Evolutionary conservation across 2,329 filamentous ascomycete species (phyloP).

Genomic region (Colletotrichum sp.): DNA sequence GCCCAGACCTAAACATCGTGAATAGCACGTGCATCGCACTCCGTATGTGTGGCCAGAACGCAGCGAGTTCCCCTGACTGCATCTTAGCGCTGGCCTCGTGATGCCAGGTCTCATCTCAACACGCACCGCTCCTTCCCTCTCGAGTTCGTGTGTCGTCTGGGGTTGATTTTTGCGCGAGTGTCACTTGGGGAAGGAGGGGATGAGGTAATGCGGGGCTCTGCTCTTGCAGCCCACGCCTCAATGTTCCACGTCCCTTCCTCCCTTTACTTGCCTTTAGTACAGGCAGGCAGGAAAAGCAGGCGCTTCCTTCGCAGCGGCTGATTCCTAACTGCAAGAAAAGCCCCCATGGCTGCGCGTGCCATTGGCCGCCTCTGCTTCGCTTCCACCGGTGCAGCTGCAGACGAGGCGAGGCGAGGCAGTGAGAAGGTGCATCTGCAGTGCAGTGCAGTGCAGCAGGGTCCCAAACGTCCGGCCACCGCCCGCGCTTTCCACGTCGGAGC

Average conservation of each 20-base stretch:
- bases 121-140: slow-evolving; percentile 11
- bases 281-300: neutral
- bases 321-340: neutral
- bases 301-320: neutral
- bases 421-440: neutral
- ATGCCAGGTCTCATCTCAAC: neutral
- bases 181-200: slow-evolving; percentile 12
- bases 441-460: neutral
- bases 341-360: neutral
- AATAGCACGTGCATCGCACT: neutral
- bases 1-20: neutral
- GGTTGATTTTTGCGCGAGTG: slow-evolving; percentile 1
- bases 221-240: neutral
- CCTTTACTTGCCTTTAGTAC: neutral
- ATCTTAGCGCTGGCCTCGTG: neutral
- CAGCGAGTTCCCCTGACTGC: neutral
- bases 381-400: neutral
- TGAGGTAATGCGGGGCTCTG: slow-evolving; percentile 13
- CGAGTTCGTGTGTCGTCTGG: slow-evolving; percentile 11
- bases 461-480: neutral
- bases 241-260: neutral
- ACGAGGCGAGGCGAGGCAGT: neutral
- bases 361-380: neutral
- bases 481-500: neutral
- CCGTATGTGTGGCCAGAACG: neutral